A percentile compares a stretch with the other conserved stretches of the same genome.
Evolutionary conservation across 2,329 filamentous ascomycete genomes (phyloP).

Genomic region (Stachybotrys echinatus): DNA sequence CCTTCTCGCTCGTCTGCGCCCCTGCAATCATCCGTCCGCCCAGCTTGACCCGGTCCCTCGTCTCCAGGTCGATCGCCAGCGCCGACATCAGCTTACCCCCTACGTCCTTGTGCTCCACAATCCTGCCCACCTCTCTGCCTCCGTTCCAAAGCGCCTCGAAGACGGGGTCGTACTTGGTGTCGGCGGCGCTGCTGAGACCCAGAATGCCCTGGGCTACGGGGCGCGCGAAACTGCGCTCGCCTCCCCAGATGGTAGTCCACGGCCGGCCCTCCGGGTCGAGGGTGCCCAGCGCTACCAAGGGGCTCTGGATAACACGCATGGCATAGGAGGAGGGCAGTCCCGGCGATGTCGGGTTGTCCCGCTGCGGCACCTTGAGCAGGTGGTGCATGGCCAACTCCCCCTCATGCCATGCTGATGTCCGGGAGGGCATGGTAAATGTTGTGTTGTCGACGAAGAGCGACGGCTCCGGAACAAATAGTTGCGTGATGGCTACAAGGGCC

Average conservation of each 20-base stretch:
- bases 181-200: conserved; percentile 57
- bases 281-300: conserved; percentile 68
- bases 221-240: conserved; percentile 61
- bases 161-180: conserved; percentile 63
- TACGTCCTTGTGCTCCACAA: conserved; percentile 32
- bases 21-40: conserved; percentile 65
- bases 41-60: conserved; percentile 66
- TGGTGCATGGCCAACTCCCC: conserved; percentile 64
- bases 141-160: conserved; percentile 55
- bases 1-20: conserved; percentile 33
- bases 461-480: neutral
- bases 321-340: conserved; percentile 58
- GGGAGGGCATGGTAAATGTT: conserved; percentile 18
- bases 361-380: conserved; percentile 50
- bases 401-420: conserved; percentile 46
- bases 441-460: neutral
- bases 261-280: conserved; percentile 60
- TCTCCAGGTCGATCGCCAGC: conserved; percentile 50
- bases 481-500: neutral
- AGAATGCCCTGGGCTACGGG: conserved; percentile 59
- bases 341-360: conserved; percentile 61
- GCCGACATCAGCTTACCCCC: conserved; percentile 35
- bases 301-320: conserved; percentile 54
- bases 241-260: conserved; percentile 79
- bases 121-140: conserved; percentile 31